These are phyloP conservation scores for Tricholoma bakamatsutake DNA, from an alignment of 768 basidiomycete genomes.

Conservation along the genomic window DNA sequence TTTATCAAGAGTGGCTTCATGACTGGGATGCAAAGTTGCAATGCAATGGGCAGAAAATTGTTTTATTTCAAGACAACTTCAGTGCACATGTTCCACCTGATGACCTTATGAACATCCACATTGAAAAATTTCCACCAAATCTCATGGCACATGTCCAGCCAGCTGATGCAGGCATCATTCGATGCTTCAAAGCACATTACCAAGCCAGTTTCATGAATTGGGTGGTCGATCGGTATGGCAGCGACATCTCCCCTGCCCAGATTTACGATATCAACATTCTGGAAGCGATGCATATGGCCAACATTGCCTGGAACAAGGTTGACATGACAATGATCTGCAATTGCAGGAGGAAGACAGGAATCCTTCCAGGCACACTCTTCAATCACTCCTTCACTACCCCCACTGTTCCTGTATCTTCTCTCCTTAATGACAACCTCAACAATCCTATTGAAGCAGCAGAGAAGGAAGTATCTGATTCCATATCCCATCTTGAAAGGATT, in stretches of 20 bases:
- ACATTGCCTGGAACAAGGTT: conserved; percentile 20
- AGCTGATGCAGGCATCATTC: too few species aligned
- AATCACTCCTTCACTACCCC: conserved; percentile 2
- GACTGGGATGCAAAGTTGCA: conserved; percentile 25
- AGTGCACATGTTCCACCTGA: too few species aligned
- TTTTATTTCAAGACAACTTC: conserved; percentile 17
- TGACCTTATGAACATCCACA: conserved; percentile 3
- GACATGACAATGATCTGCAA: conserved; percentile 14
- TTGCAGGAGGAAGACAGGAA: too few species aligned
- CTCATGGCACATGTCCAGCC: too few species aligned
- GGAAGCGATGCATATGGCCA: conserved; percentile 24
- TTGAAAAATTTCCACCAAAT: conserved; percentile 22
- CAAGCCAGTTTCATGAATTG: too few species aligned
- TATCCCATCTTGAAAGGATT: conserved; percentile 1
- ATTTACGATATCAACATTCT: conserved; percentile 30
- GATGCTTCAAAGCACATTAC: too few species aligned
- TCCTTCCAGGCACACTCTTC: conserved; percentile 4
- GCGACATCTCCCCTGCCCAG: conserved; percentile 16
- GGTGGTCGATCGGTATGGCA: conserved; percentile 25
- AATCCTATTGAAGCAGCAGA: conserved; percentile 12
- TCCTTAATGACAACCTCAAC: conserved; percentile 9
- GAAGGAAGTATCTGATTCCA: neutral
- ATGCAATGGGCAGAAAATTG: conserved; percentile 5
- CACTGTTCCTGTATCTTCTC: conserved; percentile 17
- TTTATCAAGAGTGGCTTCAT: conserved; percentile 30